Evolutionary conservation across 2,329 filamentous ascomycete species (phyloP).

Genomic region (Ceratocystis harringtonii): DNA sequence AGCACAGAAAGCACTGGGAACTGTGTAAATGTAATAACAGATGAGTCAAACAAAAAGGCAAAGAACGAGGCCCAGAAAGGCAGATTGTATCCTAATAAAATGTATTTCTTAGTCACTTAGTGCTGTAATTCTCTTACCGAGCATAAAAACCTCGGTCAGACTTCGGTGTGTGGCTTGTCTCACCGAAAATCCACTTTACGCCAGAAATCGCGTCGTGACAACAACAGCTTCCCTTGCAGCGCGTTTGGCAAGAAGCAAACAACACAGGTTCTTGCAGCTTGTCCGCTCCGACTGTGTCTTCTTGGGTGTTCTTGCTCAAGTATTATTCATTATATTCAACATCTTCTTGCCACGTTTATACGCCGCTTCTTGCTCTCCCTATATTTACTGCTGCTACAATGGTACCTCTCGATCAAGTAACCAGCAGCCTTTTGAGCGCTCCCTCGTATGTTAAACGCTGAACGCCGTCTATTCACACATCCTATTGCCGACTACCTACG

Average conservation of each 20-base stretch:
- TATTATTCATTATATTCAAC: not conserved
- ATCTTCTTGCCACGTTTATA: not conserved
- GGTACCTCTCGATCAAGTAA: constrained; percentile 25
- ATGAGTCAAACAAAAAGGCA: too few species aligned
- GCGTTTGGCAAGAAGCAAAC: not conserved
- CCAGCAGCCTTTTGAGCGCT: constrained; percentile 24
- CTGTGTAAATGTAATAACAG: too few species aligned
- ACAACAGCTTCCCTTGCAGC: not conserved
- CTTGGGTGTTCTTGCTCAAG: not conserved
- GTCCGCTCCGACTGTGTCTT: not conserved
- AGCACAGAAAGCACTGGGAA: too few species aligned
- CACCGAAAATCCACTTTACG: constrained; percentile 3
- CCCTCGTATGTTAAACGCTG: constrained; percentile 22
- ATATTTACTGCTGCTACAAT: constrained; percentile 19
- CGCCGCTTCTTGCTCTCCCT: not conserved
- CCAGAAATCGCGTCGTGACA: not conserved
- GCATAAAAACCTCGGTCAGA: not conserved
- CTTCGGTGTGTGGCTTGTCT: not conserved
- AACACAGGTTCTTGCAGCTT: not conserved
- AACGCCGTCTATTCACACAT: constrained; percentile 20
- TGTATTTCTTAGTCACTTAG: not conserved
- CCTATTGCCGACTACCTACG: not conserved
- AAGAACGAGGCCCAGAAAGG: too few species aligned
- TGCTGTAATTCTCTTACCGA: not conserved
- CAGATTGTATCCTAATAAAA: too few species aligned